Evolutionary conservation across 768 basidiomycete species (phyloP), one percentile per base, ranked within the genome.

Genomic region (Naganishia onofrii): DNA sequence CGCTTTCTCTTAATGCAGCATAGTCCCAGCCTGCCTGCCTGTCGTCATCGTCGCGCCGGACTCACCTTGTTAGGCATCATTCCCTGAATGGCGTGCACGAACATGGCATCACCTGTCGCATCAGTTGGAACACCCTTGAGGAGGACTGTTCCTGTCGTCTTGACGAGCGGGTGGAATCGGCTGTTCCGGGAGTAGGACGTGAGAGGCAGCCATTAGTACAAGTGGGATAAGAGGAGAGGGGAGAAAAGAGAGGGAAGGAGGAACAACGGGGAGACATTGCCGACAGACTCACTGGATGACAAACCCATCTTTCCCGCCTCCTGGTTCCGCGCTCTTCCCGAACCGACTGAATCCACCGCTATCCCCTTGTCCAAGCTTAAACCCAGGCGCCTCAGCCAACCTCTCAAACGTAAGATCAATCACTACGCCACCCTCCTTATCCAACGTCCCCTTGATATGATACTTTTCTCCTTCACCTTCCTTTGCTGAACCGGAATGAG

Each of bases 81-180:
- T 80, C 95, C 96, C 79, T 98, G 95, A 79, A 98, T 96, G 54
- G 95, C 95, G 80, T 95, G 91, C 23, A 94, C 86, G 80, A 95
- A 88, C 89, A 93, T 91, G 32, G 72, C 82, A 46, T 75, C 80
- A 51, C 76, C 80, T 26, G 72, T 75, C 3, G 76, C 82, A 23
- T 79, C 80, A 15, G 81, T 66, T 67, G 80, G 88, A 69, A 86
- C 81, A 53, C 90, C 91, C 36, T 87, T 85, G 72, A 83, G 80
- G 57, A 90, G 86, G 80, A 94, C 76, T 73, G 87, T 85, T 6
- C 94, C 94, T 29, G 84, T 83, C 21, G 85, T 86, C 34, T 81
- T 75, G 73, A 85, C 84, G 46, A 87, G 85, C 17, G 93, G 93
- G 89, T 91, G 93, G 85, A 96, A 93, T 58, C 89, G 89, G 80